A percentile compares a stretch with the other conserved stretches of the same genome.
Evolutionary conservation across 108 stramenopile species (phyloP).

Genomic region (Schizochytrium sp.): DNA sequence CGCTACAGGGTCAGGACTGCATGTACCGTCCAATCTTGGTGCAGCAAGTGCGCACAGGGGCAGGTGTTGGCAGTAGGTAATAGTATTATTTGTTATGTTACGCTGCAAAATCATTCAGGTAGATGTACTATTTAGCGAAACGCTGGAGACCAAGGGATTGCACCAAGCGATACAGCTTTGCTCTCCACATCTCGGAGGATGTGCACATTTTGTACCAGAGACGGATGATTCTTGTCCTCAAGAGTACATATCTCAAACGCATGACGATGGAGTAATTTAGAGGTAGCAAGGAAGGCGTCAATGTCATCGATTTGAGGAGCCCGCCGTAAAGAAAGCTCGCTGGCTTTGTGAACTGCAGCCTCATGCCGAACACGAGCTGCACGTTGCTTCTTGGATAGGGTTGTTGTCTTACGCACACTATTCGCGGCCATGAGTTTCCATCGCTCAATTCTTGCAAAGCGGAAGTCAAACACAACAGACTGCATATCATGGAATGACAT

Average conservation of each 20-base stretch:
- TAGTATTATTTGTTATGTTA: too few relatives aligned
- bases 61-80: too few relatives aligned
- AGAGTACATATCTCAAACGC: constrained; percentile 43
- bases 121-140: background rate
- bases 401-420: background rate
- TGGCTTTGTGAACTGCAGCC: background rate
- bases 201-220: constrained; percentile 48
- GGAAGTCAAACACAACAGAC: background rate
- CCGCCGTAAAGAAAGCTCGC: too few relatives aligned
- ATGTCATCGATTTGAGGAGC: constrained; percentile 36
- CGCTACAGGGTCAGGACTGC: too few relatives aligned
- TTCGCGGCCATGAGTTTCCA: constrained; percentile 53
- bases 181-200: background rate
- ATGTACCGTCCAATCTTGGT: too few relatives aligned
- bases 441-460: background rate
- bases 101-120: background rate
- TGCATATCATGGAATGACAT: constrained; percentile 52
- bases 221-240: constrained; percentile 29
- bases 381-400: background rate
- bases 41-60: too few relatives aligned
- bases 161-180: constrained; percentile 28
- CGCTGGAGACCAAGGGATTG: constrained; percentile 2
- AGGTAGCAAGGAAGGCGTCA: constrained; percentile 46
- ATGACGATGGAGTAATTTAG: constrained; percentile 36
- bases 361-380: constrained; percentile 4